Evolutionary conservation across 495 filamentous ascomycete genomes (phyloP).

Genomic region (Darksidea phi): DNA sequence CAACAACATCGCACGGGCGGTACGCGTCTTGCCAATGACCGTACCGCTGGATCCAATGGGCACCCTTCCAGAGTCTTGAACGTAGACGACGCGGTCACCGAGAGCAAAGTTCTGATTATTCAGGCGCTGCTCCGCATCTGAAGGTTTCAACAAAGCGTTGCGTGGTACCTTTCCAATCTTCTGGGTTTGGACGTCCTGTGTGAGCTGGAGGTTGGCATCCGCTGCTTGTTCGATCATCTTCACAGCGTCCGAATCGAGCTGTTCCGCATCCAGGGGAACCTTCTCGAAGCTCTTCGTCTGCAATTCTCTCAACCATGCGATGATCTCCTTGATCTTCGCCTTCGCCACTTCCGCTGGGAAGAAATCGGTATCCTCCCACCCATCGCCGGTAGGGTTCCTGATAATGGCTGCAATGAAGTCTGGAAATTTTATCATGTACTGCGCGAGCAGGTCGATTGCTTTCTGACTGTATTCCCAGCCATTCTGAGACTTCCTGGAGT

Average conservation of each 20-base stretch:
- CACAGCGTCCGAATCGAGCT: slow-evolving; percentile 88
- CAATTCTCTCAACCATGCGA: slow-evolving; percentile 83
- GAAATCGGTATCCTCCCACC: slow-evolving; percentile 81
- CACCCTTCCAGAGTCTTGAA: slow-evolving; percentile 88
- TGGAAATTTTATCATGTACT: slow-evolving; percentile 93
- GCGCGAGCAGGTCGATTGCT: slow-evolving; percentile 71
- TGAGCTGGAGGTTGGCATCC: slow-evolving; percentile 54
- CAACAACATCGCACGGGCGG: slow-evolving; percentile 72
- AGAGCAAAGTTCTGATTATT: slow-evolving; percentile 79
- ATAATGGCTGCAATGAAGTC: slow-evolving; percentile 89
- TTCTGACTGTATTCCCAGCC: slow-evolving; percentile 96
- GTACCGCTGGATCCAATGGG: slow-evolving; percentile 91
- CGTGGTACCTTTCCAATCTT: slow-evolving; percentile 77
- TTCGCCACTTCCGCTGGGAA: slow-evolving; percentile 71
- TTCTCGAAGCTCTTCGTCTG: slow-evolving; percentile 88
- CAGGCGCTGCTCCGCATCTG: slow-evolving; percentile 87
- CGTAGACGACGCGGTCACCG: slow-evolving; percentile 90
- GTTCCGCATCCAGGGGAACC: slow-evolving; percentile 91
- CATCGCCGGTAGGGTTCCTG: slow-evolving; percentile 67
- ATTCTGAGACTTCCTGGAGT: slow-evolving; percentile 75
- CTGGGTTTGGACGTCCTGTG: slow-evolving; percentile 55
- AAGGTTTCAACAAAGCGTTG: slow-evolving; percentile 81
- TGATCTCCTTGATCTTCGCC: slow-evolving; percentile 80
- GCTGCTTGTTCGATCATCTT: slow-evolving; percentile 75
- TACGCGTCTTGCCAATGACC: slow-evolving; percentile 86